Conservation (phyloP, 73 alveolate genomes). For the Symbiodinium pilosum region DNA sequence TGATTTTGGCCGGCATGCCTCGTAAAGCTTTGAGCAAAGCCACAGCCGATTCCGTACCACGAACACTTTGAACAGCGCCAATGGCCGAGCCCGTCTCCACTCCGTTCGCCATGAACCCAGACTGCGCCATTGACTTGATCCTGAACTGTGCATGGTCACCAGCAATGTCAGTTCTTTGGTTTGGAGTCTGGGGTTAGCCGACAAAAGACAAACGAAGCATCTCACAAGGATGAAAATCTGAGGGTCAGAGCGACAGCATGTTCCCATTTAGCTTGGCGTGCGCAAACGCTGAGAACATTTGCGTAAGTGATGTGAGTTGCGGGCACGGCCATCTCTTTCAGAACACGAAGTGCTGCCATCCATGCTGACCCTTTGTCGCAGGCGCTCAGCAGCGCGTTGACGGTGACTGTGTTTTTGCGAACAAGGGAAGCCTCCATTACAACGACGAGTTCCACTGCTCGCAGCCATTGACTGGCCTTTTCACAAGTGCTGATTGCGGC, state of each 20-base stretch:
- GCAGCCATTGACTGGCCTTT: not conserved
- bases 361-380: not conserved
- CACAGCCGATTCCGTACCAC: not conserved
- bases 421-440: not conserved
- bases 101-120: not conserved
- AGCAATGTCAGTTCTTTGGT: not conserved
- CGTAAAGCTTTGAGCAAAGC: not conserved
- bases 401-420: not conserved
- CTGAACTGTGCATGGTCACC: not conserved
- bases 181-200: no score
- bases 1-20: no score
- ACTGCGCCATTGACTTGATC: not conserved
- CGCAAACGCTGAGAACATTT: not conserved
- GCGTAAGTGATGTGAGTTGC: slow-evolving; percentile 1
- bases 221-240: not conserved
- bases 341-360: not conserved
- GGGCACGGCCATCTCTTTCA: not conserved
- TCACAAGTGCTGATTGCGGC: not conserved
- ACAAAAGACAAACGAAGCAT: no score
- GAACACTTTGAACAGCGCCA: not conserved
- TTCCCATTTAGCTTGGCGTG: not conserved
- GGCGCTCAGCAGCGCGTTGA: not conserved
- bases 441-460: not conserved
- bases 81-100: not conserved
- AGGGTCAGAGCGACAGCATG: not conserved